A percentile compares a stretch with the other conserved stretches of the same genome.
phyloP scores from a whole-genome alignment of 371 early-diverging fungal genomes.

The Globomyces sp. region DNA sequence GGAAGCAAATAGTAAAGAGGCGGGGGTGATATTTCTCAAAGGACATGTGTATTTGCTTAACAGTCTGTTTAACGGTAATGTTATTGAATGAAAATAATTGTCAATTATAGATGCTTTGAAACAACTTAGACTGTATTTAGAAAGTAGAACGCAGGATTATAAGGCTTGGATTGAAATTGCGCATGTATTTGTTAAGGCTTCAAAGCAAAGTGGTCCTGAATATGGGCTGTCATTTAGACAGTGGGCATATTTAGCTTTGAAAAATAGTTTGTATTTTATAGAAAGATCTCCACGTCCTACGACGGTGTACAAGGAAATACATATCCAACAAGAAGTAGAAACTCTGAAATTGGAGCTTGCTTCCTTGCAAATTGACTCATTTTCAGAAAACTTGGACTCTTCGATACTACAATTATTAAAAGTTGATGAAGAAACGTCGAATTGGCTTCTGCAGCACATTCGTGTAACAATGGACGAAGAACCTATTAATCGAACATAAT shows the following conservation, averaged over 20 bases:
- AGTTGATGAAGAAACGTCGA: no score
- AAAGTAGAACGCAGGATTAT: slow-evolving; percentile 4
- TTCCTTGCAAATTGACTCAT: no score
- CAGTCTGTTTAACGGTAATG: not conserved
- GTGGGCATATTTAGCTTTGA: not conserved
- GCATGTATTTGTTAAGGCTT: not conserved
- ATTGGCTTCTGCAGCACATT: not conserved
- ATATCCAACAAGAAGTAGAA: not conserved
- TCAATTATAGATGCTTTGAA: slow-evolving; percentile 1
- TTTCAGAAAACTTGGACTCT: no score
- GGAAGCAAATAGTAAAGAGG: slow-evolving; percentile 5
- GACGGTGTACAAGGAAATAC: not conserved
- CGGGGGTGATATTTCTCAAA: slow-evolving; percentile 5
- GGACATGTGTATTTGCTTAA: slow-evolving; percentile 6
- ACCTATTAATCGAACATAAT: not conserved
- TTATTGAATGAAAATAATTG: not conserved
- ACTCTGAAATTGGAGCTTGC: not conserved
- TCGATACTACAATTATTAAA: no score
- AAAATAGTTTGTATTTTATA: not conserved
- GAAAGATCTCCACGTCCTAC: slow-evolving; percentile 2
- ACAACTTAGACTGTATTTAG: not conserved
- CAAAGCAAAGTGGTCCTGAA: not conserved
- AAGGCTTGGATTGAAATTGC: not conserved
- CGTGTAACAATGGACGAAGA: not conserved
- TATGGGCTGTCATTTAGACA: not conserved